phyloP scores from a whole-genome alignment of 2,329 filamentous ascomycete species.

The Aspergillus aculeatinus region DNA sequence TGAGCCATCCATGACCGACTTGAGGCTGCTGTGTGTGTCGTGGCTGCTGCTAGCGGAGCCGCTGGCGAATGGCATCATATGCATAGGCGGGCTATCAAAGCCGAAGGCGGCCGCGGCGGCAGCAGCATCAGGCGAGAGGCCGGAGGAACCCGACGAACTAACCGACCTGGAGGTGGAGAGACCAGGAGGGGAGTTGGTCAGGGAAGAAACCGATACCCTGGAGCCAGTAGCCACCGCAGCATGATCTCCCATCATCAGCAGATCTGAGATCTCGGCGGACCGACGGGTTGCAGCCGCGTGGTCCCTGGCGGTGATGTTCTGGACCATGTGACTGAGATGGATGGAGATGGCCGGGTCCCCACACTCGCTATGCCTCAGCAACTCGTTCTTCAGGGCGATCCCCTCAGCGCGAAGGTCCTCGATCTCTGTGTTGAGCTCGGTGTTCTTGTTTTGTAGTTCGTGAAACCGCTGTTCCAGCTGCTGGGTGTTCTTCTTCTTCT shows the following conservation, averaged over 20 bases:
- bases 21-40: neutral
- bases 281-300: neutral
- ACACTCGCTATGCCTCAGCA: constrained; percentile 41
- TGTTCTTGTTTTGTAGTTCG: constrained; percentile 35
- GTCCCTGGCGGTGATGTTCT: constrained; percentile 17
- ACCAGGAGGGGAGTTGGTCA: neutral
- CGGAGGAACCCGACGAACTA: neutral
- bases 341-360: constrained; percentile 38
- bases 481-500: constrained; percentile 59
- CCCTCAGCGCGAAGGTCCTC: constrained; percentile 38
- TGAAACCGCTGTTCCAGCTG: constrained; percentile 45
- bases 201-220: neutral
- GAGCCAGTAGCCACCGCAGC: neutral
- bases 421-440: constrained; percentile 32
- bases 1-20: neutral
- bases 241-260: neutral
- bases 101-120: constrained; percentile 2
- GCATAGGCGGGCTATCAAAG: constrained; percentile 15
- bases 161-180: neutral
- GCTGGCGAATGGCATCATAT: neutral
- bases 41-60: constrained; percentile 6
- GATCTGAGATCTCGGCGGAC: neutral
- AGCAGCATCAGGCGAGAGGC: neutral
- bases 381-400: constrained; percentile 40
- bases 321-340: constrained; percentile 40